These are phyloP conservation scores for Madurella mycetomatis DNA, from an alignment of 2,329 filamentous ascomycete genomes.

Conservation along the genomic window DNA sequence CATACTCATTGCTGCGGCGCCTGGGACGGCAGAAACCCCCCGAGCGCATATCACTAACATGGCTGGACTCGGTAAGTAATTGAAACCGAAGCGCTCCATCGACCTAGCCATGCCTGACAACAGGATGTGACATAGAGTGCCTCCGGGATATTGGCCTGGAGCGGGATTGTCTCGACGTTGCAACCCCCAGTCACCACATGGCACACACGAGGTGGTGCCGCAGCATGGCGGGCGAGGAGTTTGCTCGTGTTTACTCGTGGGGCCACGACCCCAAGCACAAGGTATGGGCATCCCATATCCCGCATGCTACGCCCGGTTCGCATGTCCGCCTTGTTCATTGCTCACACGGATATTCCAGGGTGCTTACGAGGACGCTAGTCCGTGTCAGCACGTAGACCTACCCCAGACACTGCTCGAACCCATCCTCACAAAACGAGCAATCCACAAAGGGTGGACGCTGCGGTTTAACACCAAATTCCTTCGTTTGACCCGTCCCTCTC, in stretches of 20 bases:
- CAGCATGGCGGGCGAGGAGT: conserved; percentile 51
- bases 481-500: conserved; percentile 28
- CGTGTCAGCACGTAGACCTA: conserved; percentile 42
- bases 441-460: conserved; percentile 36
- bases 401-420: conserved; percentile 48
- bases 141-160: conserved; percentile 50
- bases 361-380: conserved; percentile 42
- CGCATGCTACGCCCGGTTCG: too few species aligned
- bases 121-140: conserved; percentile 38
- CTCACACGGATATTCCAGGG: conserved; percentile 36
- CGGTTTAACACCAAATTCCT: conserved; percentile 41
- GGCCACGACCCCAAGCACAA: conserved; percentile 32
- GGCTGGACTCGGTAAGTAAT: conserved; percentile 42
- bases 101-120: not conserved
- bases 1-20: conserved; percentile 47
- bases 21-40: conserved; percentile 52
- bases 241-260: conserved; percentile 47
- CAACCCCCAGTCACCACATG: conserved; percentile 39
- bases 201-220: conserved; percentile 49
- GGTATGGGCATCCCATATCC: conserved; percentile 1
- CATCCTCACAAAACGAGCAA: conserved; percentile 40
- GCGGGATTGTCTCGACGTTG: conserved; percentile 34
- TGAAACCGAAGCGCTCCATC: too few species aligned
- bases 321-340: too few species aligned
- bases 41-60: conserved; percentile 59